phyloP scores from a whole-genome alignment of 1,284 basidiomycete genomes.

The Boletus mariae region DNA sequence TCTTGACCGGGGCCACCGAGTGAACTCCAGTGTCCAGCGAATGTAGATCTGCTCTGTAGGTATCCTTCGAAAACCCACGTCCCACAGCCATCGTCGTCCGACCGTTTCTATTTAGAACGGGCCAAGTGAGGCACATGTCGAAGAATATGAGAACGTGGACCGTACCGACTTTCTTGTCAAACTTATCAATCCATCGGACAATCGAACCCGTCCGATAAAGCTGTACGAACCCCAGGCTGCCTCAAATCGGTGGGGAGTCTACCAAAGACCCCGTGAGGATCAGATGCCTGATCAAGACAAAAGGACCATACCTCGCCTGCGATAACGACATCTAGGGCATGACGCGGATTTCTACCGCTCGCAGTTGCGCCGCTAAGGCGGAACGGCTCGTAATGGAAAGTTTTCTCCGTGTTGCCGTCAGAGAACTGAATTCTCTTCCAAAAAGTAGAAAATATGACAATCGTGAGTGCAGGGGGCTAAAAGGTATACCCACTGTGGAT shows the following conservation, averaged over 20 bases:
- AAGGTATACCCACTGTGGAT: slow-evolving; percentile 21
- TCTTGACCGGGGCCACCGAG: slow-evolving; percentile 22
- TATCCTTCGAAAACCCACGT: slow-evolving; percentile 37
- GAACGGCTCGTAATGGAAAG: slow-evolving; percentile 34
- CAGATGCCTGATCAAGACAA: slow-evolving; percentile 15
- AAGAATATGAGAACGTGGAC: not conserved
- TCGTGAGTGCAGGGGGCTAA: slow-evolving; percentile 11
- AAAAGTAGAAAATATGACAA: slow-evolving; percentile 21
- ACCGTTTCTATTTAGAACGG: slow-evolving; percentile 19
- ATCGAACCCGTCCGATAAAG: slow-evolving; percentile 47
- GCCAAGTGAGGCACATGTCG: not conserved
- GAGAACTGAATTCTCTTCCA: slow-evolving; percentile 27
- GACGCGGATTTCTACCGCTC: slow-evolving; percentile 26
- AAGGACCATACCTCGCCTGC: slow-evolving; percentile 30
- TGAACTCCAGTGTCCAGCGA: slow-evolving; percentile 29
- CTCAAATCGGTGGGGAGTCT: slow-evolving; percentile 33
- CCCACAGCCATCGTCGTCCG: slow-evolving; percentile 30
- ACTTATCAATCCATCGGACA: slow-evolving; percentile 49
- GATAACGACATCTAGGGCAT: slow-evolving; percentile 37
- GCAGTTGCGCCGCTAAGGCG: slow-evolving; percentile 27
- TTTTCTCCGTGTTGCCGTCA: slow-evolving; percentile 26
- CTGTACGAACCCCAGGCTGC: slow-evolving; percentile 37
- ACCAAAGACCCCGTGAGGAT: slow-evolving; percentile 23
- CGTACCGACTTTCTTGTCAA: slow-evolving; percentile 37
- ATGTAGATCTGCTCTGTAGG: slow-evolving; percentile 24